Base-by-base conservation (phyloP, 2,329 filamentous ascomycete species). In the Emmonsia crescens region DNA sequence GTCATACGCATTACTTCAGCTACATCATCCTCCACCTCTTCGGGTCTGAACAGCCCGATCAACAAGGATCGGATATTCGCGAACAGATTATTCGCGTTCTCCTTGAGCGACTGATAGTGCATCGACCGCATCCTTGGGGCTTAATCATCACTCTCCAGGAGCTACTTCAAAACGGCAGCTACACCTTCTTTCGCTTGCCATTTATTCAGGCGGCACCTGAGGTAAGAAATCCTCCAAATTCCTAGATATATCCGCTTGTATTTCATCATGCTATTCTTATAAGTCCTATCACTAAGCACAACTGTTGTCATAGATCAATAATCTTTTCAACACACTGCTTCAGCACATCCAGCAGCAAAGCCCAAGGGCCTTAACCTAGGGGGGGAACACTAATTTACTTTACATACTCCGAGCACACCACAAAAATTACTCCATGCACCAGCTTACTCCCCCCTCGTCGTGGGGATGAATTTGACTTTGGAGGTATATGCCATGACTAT, bases 41-140 rank as follows among this genome's bases (percentile, higher is more conserved):
- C 74, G 89, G 86, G 24, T 57, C 85, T 65, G 89, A 94, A 55
- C 77, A 79, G 82, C 70, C 82, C 76, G 72, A 78, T 62, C 85
- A 88, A 19, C 89, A 94, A 70, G 89, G 93, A 69, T 82, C 82
- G 1, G 88, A 91, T 65, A 86, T 96, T 56, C 89, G 93, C 42
- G 89, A 97, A 77, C 90, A 95, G 73, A 93, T 99, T 62, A 90
- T 91, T 59, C 85, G 93, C 55, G 86, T 96, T 29, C 79, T 99
- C 54, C 80, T 96, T 44, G 94, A 99, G 80, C 85, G 94, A 57
- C 80, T 96, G 55, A 84, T 95, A 63, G 89, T 91, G 27, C 91
- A 90, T 73, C 91, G 92, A 77, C 93, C 93, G 59, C 93, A 97
- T 73, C 93, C 95, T 21, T 97, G 93, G 93, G 95, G 95, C 14